Evolutionary conservation across 2,329 filamentous ascomycete species (phyloP).

Genomic region (Colletotrichum sp.): DNA sequence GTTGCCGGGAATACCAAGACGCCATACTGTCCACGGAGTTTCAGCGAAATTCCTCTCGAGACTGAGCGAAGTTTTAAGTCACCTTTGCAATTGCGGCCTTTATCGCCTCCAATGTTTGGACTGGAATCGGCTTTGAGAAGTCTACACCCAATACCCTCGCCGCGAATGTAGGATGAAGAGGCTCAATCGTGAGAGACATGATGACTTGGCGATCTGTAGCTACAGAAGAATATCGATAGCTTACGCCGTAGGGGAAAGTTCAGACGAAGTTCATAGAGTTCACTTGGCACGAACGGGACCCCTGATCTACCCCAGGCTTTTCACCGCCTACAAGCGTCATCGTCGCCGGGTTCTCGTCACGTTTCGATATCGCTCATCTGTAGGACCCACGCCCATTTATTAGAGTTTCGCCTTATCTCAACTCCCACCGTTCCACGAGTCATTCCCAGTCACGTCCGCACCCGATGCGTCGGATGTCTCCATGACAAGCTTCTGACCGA

Average conservation of each 20-base stretch:
- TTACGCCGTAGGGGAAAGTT: too few relatives aligned
- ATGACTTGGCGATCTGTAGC: not conserved
- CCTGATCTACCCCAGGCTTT: not conserved
- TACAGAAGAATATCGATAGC: not conserved
- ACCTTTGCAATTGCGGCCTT: constrained; percentile 13
- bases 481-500: not conserved
- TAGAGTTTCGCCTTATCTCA: constrained; percentile 5
- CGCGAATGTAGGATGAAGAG: constrained; percentile 32
- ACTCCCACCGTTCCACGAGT: not conserved
- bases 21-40: constrained; percentile 47
- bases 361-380: not conserved
- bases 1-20: constrained; percentile 57
- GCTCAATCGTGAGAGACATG: constrained; percentile 28
- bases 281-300: not conserved
- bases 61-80: too few relatives aligned
- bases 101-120: not conserved
- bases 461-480: not conserved
- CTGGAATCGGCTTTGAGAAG: not conserved
- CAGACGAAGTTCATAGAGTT: not conserved
- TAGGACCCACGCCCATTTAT: not conserved
- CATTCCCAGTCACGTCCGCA: not conserved
- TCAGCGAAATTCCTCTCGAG: not conserved
- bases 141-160: constrained; percentile 22
- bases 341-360: not conserved
- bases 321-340: not conserved